Conservation (phyloP, 345 rosid genomes). For the Gossypium longicalyx region DNA sequence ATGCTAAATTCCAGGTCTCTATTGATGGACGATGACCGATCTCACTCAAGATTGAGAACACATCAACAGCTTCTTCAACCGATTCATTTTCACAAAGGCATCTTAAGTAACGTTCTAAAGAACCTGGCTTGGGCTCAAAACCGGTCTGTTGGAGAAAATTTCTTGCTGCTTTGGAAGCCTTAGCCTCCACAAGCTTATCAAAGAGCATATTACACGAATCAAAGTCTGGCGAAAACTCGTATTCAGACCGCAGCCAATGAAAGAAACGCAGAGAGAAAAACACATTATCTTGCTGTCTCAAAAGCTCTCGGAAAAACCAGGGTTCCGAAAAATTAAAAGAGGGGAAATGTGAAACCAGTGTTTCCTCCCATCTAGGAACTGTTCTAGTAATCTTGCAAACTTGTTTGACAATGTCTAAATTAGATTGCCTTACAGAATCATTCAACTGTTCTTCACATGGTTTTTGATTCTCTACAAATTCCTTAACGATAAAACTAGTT, state of each 20-base stretch:
- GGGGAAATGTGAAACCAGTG: slow-evolving; percentile 48
- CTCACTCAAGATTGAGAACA: slow-evolving; percentile 30
- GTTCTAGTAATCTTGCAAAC: slow-evolving; percentile 45
- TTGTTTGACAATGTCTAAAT: slow-evolving; percentile 37
- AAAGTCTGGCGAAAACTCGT: slow-evolving; percentile 23
- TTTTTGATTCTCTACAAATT: background rate
- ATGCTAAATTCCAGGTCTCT: slow-evolving; percentile 48
- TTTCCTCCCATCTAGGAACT: slow-evolving; percentile 48
- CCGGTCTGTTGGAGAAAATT: slow-evolving; percentile 35
- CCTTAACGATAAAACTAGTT: background rate
- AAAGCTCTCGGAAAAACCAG: slow-evolving; percentile 39
- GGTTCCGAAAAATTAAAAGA: slow-evolving; percentile 52
- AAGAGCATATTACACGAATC: slow-evolving; percentile 47
- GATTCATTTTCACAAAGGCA: slow-evolving; percentile 48
- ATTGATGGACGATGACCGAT: slow-evolving; percentile 25
- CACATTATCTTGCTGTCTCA: slow-evolving; percentile 48
- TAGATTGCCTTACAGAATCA: background rate
- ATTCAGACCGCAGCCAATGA: slow-evolving; percentile 40
- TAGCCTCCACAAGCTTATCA: slow-evolving; percentile 54
- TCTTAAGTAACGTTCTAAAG: slow-evolving; percentile 41
- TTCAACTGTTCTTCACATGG: slow-evolving; percentile 9
- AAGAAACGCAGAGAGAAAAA: slow-evolving; percentile 49
- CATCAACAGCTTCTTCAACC: slow-evolving; percentile 43
- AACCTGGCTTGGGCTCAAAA: slow-evolving; percentile 32
- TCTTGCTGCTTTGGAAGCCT: slow-evolving; percentile 43